Conservation (phyloP, 148 eudicot genomes). For the Drosera capensis region DNA sequence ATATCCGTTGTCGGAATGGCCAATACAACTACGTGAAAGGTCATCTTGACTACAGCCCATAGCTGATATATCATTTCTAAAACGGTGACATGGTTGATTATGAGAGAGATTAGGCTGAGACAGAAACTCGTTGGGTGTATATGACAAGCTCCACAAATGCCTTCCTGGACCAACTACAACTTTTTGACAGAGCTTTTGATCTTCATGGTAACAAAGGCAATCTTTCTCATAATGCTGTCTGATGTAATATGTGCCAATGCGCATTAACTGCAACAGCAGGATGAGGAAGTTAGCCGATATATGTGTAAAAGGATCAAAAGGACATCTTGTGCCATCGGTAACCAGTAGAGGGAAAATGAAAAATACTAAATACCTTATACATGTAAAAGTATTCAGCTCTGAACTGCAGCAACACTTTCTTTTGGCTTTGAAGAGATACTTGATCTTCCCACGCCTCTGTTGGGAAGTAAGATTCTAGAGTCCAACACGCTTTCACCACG, state of each 20-base stretch:
- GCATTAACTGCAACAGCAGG: constrained; percentile 38
- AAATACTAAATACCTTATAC: constrained; percentile 41
- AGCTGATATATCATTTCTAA: constrained; percentile 9
- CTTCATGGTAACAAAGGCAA: constrained; percentile 21
- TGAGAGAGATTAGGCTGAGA: constrained; percentile 10
- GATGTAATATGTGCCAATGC: constrained; percentile 47
- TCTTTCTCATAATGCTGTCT: constrained; percentile 43
- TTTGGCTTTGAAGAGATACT: constrained; percentile 11
- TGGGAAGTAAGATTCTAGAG: constrained; percentile 20
- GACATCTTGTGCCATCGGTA: constrained; percentile 4
- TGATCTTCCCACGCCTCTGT: constrained; percentile 11
- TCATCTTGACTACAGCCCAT: constrained; percentile 14
- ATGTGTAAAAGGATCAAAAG: neutral
- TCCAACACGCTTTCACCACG: constrained; percentile 8
- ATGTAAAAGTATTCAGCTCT: constrained; percentile 30
- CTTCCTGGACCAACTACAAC: constrained; percentile 23
- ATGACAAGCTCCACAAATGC: constrained; percentile 36
- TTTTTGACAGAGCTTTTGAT: constrained; percentile 17
- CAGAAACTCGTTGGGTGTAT: constrained; percentile 26
- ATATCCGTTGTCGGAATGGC: constrained; percentile 13
- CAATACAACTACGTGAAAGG: constrained; percentile 14
- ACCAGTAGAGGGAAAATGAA: neutral
- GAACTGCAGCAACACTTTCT: constrained; percentile 60
- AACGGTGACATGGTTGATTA: constrained; percentile 9
- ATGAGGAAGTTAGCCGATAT: constrained; percentile 5